A percentile compares a stretch with the other conserved stretches of the same genome.
Conservation (phyloP, 23 red algal genomes). For the Gracilariopsis chorda region DNA sequence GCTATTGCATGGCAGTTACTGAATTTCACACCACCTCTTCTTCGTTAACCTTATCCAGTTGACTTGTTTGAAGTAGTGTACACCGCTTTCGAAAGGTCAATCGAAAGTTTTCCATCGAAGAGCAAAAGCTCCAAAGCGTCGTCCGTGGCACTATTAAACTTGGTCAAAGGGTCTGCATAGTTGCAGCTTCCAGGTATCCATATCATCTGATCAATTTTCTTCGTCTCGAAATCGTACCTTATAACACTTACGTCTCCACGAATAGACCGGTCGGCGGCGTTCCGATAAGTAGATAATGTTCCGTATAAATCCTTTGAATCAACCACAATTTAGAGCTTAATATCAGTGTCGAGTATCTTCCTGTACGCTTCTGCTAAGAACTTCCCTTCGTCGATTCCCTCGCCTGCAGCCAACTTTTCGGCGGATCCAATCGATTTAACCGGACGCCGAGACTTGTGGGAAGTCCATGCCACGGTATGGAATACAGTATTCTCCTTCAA, state of each 20-base stretch:
- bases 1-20: too few relatives aligned
- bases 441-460: not conserved
- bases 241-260: slow-evolving; percentile 24
- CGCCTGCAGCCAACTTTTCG: not conserved
- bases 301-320: slow-evolving; percentile 9
- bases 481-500: not conserved
- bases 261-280: slow-evolving; percentile 13
- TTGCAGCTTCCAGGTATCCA: slow-evolving; percentile 16
- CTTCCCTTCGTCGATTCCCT: slow-evolving; percentile 12
- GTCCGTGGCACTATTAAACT: slow-evolving; percentile 1
- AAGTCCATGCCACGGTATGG: slow-evolving; percentile 29
- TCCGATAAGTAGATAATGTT: not conserved
- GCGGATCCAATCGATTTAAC: not conserved
- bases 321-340: not conserved
- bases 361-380: not conserved
- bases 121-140: not conserved
- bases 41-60: too few relatives aligned
- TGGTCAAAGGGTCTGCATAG: not conserved
- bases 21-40: too few relatives aligned
- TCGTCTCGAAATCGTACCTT: slow-evolving; percentile 23
- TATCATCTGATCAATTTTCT: not conserved
- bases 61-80: too few relatives aligned
- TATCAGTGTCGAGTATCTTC: not conserved
- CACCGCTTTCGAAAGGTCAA: too few relatives aligned
- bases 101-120: too few relatives aligned